Conservation (phyloP, 129 eudicot species). For the Chrysanthemum lavandulifolium region DNA sequence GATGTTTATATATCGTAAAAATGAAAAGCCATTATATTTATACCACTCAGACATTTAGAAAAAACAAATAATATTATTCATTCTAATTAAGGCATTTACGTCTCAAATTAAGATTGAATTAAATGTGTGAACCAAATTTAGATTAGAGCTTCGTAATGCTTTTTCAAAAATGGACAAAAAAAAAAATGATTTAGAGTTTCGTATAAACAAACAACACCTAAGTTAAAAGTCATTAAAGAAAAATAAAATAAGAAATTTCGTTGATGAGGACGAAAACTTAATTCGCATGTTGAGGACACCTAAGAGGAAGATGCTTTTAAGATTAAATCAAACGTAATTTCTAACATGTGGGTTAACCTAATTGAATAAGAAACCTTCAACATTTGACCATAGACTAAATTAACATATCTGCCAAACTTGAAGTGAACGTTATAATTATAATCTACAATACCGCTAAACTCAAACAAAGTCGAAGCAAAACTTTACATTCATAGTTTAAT, state of each 20-base stretch:
- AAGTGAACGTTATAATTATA: slow-evolving; percentile 5
- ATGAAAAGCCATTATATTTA: too few relatives aligned
- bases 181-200: neutral
- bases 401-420: slow-evolving; percentile 16
- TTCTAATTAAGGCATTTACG: too few relatives aligned
- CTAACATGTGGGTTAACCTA: slow-evolving; percentile 13
- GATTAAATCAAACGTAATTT: slow-evolving; percentile 13
- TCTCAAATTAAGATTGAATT: too few relatives aligned
- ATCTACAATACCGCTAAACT: slow-evolving; percentile 13
- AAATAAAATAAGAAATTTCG: too few relatives aligned
- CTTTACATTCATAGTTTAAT: slow-evolving; percentile 11
- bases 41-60: too few relatives aligned
- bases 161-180: neutral
- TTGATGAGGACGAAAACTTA: slow-evolving; percentile 7
- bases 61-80: too few relatives aligned
- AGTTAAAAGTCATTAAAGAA: neutral
- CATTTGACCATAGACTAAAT: slow-evolving; percentile 20
- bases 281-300: slow-evolving; percentile 1
- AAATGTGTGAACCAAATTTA: too few relatives aligned
- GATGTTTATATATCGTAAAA: too few relatives aligned
- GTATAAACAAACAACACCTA: too few relatives aligned
- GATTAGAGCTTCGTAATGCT: too few relatives aligned
- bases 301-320: slow-evolving; percentile 20
- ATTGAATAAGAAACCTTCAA: slow-evolving; percentile 37
- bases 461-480: slow-evolving; percentile 9